Evolutionary conservation across 1,139 yeast species (phyloP).

Genomic region (Arxiozyma heterogenica): DNA sequence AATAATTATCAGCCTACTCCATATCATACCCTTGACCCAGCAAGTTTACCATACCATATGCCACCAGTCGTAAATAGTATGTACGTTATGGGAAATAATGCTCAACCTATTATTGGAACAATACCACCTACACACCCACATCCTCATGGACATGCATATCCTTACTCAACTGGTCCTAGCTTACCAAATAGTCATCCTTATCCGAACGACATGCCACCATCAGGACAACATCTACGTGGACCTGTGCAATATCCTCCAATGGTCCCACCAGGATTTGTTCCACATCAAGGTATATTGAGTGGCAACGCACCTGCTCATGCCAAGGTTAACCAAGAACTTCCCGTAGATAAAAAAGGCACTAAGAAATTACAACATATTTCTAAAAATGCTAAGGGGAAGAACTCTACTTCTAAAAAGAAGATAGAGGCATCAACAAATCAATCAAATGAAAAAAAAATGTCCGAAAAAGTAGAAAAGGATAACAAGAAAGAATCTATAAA

Average conservation of each 20-base stretch:
- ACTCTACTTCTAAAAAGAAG: neutral
- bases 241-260: constrained; percentile 1
- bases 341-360: constrained; percentile 2
- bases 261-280: neutral
- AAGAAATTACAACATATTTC: constrained; percentile 1
- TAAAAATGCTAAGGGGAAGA: neutral
- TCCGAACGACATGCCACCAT: neutral
- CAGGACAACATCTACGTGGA: neutral
- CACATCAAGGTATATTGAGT: neutral
- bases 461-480: neutral
- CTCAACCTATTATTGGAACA: neutral
- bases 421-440: neutral
- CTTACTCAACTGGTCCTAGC: neutral
- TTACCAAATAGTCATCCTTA: neutral
- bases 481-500: neutral
- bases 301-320: neutral
- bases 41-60: constrained; percentile 23
- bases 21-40: constrained; percentile 7
- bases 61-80: constrained; percentile 16
- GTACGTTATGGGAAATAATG: neutral
- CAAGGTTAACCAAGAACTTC: neutral
- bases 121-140: neutral
- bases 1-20: neutral
- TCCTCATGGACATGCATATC: neutral
- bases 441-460: neutral